Evolutionary conservation across 352 stramenopile genomes (phyloP).

Genomic region (Phytopythium sindhum): DNA sequence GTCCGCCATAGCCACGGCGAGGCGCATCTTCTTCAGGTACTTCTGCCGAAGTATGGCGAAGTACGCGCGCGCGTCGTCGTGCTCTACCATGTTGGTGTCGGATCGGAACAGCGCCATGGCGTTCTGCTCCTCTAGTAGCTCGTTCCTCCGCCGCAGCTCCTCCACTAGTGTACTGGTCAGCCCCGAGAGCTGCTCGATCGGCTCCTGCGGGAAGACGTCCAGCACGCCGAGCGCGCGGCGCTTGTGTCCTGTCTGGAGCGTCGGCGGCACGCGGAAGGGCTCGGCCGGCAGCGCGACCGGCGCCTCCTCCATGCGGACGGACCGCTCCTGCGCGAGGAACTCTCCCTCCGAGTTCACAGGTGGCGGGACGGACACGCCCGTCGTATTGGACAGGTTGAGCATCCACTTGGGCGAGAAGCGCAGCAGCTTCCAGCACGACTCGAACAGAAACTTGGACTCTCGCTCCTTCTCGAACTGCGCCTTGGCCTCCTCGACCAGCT

Average conservation of each 20-base stretch:
- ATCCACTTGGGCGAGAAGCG: slow-evolving; percentile 64
- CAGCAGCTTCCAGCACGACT: slow-evolving; percentile 64
- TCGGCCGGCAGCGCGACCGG: neutral
- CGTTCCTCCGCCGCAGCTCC: slow-evolving; percentile 56
- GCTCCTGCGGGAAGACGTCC: slow-evolving; percentile 1
- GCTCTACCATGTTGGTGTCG: slow-evolving; percentile 42
- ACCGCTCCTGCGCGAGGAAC: slow-evolving; percentile 9
- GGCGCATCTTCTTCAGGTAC: slow-evolving; percentile 57
- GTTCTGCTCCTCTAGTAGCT: slow-evolving; percentile 75
- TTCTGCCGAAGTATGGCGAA: slow-evolving; percentile 42
- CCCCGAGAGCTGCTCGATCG: slow-evolving; percentile 20
- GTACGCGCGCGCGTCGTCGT: slow-evolving; percentile 46
- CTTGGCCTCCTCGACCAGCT: slow-evolving; percentile 53
- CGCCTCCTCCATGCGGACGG: slow-evolving; percentile 6
- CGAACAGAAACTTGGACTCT: slow-evolving; percentile 62
- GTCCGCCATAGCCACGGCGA: slow-evolving; percentile 5
- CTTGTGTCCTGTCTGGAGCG: slow-evolving; percentile 5
- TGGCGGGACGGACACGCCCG: slow-evolving; percentile 15
- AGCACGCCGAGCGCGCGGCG: slow-evolving; percentile 6
- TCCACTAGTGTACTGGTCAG: slow-evolving; percentile 37
- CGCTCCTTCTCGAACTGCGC: slow-evolving; percentile 47
- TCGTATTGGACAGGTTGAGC: slow-evolving; percentile 50
- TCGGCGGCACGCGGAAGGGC: neutral
- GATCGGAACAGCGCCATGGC: slow-evolving; percentile 59
- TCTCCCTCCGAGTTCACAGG: neutral